Evolutionary conservation across 805 yeast genomes (phyloP), one percentile per base, ranked within the genome.

Genomic region (Jamesozyma spencerorum): DNA sequence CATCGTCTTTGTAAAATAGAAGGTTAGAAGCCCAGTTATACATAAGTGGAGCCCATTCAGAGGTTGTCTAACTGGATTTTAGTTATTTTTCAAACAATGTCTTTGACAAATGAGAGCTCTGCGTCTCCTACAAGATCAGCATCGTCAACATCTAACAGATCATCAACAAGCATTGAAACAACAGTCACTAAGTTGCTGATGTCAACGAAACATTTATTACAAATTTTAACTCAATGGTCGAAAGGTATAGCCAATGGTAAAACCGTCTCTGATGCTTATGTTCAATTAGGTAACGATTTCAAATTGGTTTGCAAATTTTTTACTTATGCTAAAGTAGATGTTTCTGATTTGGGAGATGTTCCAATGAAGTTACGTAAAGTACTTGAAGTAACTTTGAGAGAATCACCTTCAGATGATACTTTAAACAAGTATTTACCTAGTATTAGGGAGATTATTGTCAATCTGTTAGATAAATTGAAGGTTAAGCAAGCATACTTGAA

Each of bases 251-350:
- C 85, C 5, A 72, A 80, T 18, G 97, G 88, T 35, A 75, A 75
- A 41, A 85, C 76, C 47, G 97, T 92, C 2, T 85, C 95, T 2
- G 85, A 87, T 52, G 83, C 87, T 3, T 92, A 86, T 58, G 98
- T 92, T 13, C 81, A 77, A 48, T 71, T 92, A 22, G 98, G 98
- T 0, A 92, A 88, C 55, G 97, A 90, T 60, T 92, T 87, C 68
- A 79, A 90, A 50, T 76, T 84, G 3, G 85, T 94, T 1, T 78
- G 88, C 18, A 72, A 85, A 44, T 84, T 94, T 2, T 88, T 90
- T 58, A 65, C 78, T 4, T 71, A 71, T 41, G 81, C 85, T 2
- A 94, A 94, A 0, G 77, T 92, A 4, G 88, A 83, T 48, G 81
- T 82, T 7, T 67, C 79, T 11, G 95, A 86, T 56, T 65, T 92